Evolutionary conservation across 2,329 filamentous ascomycete species (phyloP).

Genomic region (Alternaria panax): DNA sequence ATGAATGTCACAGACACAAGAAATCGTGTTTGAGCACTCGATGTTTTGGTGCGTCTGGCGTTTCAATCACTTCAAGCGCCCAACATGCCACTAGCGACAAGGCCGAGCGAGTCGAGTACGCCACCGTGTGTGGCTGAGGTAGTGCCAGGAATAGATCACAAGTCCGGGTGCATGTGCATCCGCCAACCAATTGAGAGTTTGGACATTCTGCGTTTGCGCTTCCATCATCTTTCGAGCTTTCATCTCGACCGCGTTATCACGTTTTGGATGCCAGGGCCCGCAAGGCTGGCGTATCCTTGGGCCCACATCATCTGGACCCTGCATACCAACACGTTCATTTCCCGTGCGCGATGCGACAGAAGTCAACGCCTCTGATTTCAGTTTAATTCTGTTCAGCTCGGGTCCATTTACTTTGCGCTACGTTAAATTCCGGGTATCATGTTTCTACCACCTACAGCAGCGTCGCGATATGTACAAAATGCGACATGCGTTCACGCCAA

Average conservation of each 20-base stretch:
- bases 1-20: conserved; percentile 15
- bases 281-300: conserved; percentile 8
- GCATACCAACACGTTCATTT: conserved; percentile 23
- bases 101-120: conserved; percentile 23
- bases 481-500: not conserved
- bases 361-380: not conserved
- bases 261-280: not conserved
- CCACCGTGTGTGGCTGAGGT: conserved; percentile 11
- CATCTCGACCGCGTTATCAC: not conserved
- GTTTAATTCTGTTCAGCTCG: no score
- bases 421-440: conserved; percentile 20
- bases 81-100: conserved; percentile 31
- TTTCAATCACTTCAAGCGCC: conserved; percentile 31
- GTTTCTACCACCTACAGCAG: not conserved
- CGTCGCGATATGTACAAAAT: not conserved
- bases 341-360: not conserved
- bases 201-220: not conserved
- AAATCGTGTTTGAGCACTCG: conserved; percentile 28
- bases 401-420: no score
- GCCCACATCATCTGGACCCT: conserved; percentile 25
- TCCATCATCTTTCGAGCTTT: not conserved
- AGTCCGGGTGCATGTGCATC: not conserved
- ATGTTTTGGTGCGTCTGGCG: conserved; percentile 26
- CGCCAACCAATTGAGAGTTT: not conserved
- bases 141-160: not conserved